Evolutionary conservation across 345 rosid species (phyloP).

Genomic region (Moricandia arvensis): DNA sequence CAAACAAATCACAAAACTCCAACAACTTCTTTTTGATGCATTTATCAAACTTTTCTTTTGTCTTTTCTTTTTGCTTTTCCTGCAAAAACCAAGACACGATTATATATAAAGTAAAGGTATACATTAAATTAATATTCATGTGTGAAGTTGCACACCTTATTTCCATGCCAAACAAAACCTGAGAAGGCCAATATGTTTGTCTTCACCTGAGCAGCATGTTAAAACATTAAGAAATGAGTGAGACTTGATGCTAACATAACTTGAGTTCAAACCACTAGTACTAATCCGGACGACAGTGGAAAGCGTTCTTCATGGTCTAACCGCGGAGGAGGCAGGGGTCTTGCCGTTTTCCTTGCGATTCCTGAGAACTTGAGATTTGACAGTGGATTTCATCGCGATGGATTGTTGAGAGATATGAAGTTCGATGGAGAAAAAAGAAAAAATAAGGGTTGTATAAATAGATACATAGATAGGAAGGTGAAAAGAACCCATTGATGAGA

Average conservation of each 20-base stretch:
- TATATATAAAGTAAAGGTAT: slow-evolving; percentile 4
- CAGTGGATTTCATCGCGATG: too few species aligned
- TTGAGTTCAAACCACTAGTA: neutral
- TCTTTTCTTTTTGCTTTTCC: slow-evolving; percentile 77
- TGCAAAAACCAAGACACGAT: slow-evolving; percentile 38
- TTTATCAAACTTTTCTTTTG: slow-evolving; percentile 86
- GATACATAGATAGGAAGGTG: too few species aligned
- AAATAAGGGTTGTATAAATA: too few species aligned
- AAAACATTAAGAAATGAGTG: slow-evolving; percentile 31
- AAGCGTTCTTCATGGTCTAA: too few species aligned
- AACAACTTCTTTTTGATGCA: slow-evolving; percentile 74
- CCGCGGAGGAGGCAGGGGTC: too few species aligned
- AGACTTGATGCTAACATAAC: slow-evolving; percentile 1
- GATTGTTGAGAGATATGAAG: too few species aligned
- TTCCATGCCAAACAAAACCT: slow-evolving; percentile 92
- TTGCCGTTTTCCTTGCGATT: too few species aligned
- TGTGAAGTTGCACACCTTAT: slow-evolving; percentile 59
- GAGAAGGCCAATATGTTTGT: slow-evolving; percentile 79
- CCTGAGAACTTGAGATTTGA: too few species aligned
- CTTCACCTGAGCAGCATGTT: slow-evolving; percentile 87
- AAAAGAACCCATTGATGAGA: too few species aligned
- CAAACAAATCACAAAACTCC: slow-evolving; percentile 82
- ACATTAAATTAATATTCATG: neutral
- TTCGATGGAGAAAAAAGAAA: too few species aligned
- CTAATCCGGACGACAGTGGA: too few species aligned